Conservation (phyloP, 805 yeast species). For the Clavispora phyllophila region DNA sequence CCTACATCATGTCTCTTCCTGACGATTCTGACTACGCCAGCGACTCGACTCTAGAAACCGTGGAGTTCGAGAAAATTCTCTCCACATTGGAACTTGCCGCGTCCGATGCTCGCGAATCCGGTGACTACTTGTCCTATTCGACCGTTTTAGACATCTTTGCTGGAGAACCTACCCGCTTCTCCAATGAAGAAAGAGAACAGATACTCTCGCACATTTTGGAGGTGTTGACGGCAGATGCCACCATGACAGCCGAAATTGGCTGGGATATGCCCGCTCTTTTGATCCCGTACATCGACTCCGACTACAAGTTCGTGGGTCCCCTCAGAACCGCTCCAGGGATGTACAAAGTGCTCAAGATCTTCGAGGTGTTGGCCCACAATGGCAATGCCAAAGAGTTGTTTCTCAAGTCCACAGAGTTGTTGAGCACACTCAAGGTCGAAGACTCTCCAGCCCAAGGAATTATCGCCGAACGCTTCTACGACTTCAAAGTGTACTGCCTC, state of each 20-base stretch:
- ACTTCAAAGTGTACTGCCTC: conserved; percentile 58
- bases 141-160: conserved; percentile 64
- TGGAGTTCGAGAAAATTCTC: conserved; percentile 21
- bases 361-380: conserved; percentile 55
- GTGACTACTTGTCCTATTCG: conserved; percentile 67
- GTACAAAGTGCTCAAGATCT: conserved; percentile 40
- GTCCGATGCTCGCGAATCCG: conserved; percentile 35
- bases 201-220: conserved; percentile 44
- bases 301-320: conserved; percentile 18
- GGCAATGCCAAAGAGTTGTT: conserved; percentile 84
- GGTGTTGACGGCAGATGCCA: conserved; percentile 41
- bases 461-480: conserved; percentile 32
- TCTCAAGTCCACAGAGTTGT: conserved; percentile 62
- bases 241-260: conserved; percentile 63
- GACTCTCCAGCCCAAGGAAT: conserved; percentile 9
- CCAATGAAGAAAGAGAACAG: conserved; percentile 43
- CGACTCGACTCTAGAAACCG: conserved; percentile 13
- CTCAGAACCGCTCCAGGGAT: conserved; percentile 39
- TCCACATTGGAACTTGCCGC: conserved; percentile 27
- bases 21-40: conserved; percentile 10
- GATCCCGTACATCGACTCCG: conserved; percentile 47
- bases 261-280: conserved; percentile 87
- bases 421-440: conserved; percentile 34
- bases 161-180: conserved; percentile 40
- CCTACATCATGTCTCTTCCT: conserved; percentile 9